phyloP scores from a whole-genome alignment of 768 basidiomycete species.

The Boletus rex-veris region DNA sequence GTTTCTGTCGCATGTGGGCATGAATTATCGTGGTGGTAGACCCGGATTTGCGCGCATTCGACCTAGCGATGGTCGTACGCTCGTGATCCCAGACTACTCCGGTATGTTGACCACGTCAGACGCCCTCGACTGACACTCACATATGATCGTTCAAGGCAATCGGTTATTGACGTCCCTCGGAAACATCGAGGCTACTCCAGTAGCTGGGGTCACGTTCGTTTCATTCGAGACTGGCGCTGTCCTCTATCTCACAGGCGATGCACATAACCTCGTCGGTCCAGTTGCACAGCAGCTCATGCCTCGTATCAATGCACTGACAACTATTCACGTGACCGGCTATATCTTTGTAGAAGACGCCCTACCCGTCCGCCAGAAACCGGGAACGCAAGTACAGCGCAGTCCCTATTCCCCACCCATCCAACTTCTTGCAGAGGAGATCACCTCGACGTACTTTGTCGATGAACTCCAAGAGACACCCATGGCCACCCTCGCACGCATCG shows the following conservation, averaged over 20 bases:
- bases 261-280: slow-evolving; percentile 45
- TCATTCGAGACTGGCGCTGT: slow-evolving; percentile 53
- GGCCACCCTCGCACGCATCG: slow-evolving; percentile 35
- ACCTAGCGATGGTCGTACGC: slow-evolving; percentile 50
- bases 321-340: slow-evolving; percentile 50
- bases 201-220: slow-evolving; percentile 54
- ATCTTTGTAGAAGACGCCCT: slow-evolving; percentile 51
- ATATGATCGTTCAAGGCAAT: slow-evolving; percentile 41
- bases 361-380: slow-evolving; percentile 47
- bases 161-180: slow-evolving; percentile 60
- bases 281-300: slow-evolving; percentile 51
- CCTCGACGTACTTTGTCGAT: slow-evolving; percentile 28
- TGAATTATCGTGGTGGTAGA: slow-evolving; percentile 63
- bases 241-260: slow-evolving; percentile 63
- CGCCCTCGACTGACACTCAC: not conserved
- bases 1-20: slow-evolving; percentile 59
- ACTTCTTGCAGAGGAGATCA: slow-evolving; percentile 49
- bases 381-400: slow-evolving; percentile 32
- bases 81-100: slow-evolving; percentile 61
- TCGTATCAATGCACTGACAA: slow-evolving; percentile 48
- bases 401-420: slow-evolving; percentile 61
- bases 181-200: slow-evolving; percentile 56
- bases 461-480: slow-evolving; percentile 19
- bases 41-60: slow-evolving; percentile 58
- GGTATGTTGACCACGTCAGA: slow-evolving; percentile 28